These are phyloP conservation scores for Geosiphon pyriformis DNA, from an alignment of 192 early-diverging fungal species.

Conservation along the genomic window DNA sequence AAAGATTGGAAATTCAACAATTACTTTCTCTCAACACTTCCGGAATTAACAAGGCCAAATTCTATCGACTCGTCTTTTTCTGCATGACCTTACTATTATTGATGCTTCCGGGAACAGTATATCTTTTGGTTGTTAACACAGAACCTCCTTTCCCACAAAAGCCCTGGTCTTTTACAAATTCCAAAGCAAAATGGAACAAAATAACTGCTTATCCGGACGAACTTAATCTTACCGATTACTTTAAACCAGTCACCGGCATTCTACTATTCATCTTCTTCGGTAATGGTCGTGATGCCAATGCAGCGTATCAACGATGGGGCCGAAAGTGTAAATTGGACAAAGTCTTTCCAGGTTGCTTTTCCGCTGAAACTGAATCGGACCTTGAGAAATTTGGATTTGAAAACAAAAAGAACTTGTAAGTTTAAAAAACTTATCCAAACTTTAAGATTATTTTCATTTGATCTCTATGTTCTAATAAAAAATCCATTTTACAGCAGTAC, in stretches of 20 bases:
- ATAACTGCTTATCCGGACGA: not conserved
- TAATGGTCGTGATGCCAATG: not conserved
- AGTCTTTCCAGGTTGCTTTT: not conserved
- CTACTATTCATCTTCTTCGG: constrained; percentile 3
- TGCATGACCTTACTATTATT: not conserved
- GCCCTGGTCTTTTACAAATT: too few relatives aligned
- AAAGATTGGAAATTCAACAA: not conserved
- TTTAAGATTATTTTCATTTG: too few relatives aligned
- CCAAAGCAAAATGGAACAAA: not conserved
- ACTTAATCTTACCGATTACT: not conserved
- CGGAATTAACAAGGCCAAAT: constrained; percentile 3
- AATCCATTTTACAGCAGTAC: too few relatives aligned
- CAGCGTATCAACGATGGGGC: not conserved
- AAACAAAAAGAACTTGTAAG: not conserved
- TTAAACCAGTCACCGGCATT: not conserved
- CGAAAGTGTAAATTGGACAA: not conserved
- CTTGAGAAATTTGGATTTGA: not conserved
- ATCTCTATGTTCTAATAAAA: too few relatives aligned
- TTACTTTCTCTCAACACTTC: not conserved
- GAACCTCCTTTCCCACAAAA: too few relatives aligned
- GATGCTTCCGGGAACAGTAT: not conserved
- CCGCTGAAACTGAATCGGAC: not conserved
- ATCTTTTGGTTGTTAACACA: not conserved
- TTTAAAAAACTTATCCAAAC: not conserved
- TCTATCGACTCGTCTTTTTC: constrained; percentile 6